phyloP scores from a whole-genome alignment of 179 eudicot genomes.

The Spergularia azorica region DNA sequence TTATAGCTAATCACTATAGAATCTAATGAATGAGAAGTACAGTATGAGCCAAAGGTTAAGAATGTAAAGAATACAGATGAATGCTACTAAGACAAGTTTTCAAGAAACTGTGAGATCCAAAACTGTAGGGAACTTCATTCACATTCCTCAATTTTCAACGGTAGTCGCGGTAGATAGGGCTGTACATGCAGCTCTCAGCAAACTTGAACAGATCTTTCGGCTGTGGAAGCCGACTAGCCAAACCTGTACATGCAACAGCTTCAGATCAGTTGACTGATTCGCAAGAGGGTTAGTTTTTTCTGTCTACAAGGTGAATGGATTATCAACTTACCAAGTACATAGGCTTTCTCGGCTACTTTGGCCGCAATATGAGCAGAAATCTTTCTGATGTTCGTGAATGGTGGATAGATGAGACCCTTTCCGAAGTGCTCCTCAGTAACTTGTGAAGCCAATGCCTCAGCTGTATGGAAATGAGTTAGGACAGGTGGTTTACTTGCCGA shows the following conservation, averaged over 20 bases:
- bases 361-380: conserved; percentile 94
- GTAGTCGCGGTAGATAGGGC: conserved; percentile 68
- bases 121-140: conserved; percentile 5
- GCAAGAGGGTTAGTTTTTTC: too few relatives aligned
- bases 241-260: conserved; percentile 36
- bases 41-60: background rate
- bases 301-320: background rate
- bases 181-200: conserved; percentile 93
- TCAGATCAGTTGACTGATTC: background rate
- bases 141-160: conserved; percentile 30
- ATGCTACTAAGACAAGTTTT: background rate
- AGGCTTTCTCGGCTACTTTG: conserved; percentile 85
- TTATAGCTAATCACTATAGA: too few relatives aligned
- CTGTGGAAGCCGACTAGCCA: conserved; percentile 82
- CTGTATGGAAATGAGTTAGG: conserved; percentile 30
- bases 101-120: background rate
- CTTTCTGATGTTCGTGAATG: conserved; percentile 69
- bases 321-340: conserved; percentile 66
- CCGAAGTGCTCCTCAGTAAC: conserved; percentile 68
- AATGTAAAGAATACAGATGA: conserved; percentile 15
- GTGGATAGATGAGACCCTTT: conserved; percentile 85
- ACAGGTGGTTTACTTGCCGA: too few relatives aligned
- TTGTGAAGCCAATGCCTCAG: conserved; percentile 93
- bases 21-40: background rate
- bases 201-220: conserved; percentile 65